A percentile compares a stretch with the other conserved stretches of the same genome.
Conservation (phyloP, 306 rosid species). For the Vigna trinervia region DNA sequence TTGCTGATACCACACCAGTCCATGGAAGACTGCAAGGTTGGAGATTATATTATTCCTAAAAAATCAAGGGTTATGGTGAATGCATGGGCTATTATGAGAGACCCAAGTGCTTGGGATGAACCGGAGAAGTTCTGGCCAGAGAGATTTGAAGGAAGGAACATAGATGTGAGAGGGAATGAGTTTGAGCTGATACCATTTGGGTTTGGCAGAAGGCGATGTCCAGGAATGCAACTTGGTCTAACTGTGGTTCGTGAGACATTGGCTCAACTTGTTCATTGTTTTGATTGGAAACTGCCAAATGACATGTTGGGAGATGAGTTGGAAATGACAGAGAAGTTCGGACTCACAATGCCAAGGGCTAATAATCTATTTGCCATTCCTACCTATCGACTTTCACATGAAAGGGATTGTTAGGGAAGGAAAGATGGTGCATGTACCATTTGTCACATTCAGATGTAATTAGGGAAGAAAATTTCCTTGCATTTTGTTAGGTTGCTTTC, state of each 20-base stretch:
- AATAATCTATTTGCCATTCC: constrained; percentile 2
- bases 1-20: constrained; percentile 63
- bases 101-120: constrained; percentile 39
- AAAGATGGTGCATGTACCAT: no score
- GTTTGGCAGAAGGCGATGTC: constrained; percentile 51
- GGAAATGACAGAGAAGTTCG: constrained; percentile 46
- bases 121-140: constrained; percentile 54
- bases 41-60: constrained; percentile 58
- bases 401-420: background rate
- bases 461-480: no score
- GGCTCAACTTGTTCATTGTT: constrained; percentile 53
- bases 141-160: constrained; percentile 45
- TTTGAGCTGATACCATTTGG: constrained; percentile 52
- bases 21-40: constrained; percentile 56
- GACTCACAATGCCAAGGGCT: background rate
- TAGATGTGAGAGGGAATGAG: constrained; percentile 46
- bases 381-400: background rate
- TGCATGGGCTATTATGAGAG: constrained; percentile 52
- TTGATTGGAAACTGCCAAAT: constrained; percentile 51
- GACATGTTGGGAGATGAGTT: constrained; percentile 29
- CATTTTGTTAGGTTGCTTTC: no score
- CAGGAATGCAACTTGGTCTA: constrained; percentile 45
- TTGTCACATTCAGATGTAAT: no score
- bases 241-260: constrained; percentile 39
- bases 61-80: constrained; percentile 46